Evolutionary conservation across 768 basidiomycete genomes (phyloP).

Genomic region (Mycena epipterygia): DNA sequence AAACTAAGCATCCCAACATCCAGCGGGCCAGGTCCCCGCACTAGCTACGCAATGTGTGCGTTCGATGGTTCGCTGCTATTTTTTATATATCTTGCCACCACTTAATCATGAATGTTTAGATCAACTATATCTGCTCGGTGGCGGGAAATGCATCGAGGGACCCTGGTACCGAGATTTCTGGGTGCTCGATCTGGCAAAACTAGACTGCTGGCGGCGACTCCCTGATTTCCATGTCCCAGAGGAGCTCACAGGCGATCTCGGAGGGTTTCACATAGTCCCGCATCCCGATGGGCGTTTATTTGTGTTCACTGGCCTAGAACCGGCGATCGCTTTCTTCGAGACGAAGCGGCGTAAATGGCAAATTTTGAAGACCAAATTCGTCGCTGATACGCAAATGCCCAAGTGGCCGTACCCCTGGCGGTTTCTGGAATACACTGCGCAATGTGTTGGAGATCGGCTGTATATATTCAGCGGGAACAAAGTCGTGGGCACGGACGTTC

Average conservation of each 20-base stretch:
- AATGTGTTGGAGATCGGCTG: conserved; percentile 47
- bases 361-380: conserved; percentile 42
- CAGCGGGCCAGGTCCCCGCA: conserved; percentile 34
- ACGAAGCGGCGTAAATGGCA: conserved; percentile 51
- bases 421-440: conserved; percentile 37
- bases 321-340: conserved; percentile 49
- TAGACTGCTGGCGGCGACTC: conserved; percentile 42
- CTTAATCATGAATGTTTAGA: conserved; percentile 18
- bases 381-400: conserved; percentile 25
- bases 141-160: conserved; percentile 39
- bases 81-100: background rate
- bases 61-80: conserved; percentile 45
- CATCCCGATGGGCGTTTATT: conserved; percentile 48
- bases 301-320: conserved; percentile 47
- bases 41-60: conserved; percentile 42
- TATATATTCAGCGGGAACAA: conserved; percentile 52
- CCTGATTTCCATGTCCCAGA: conserved; percentile 42
- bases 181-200: conserved; percentile 43
- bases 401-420: conserved; percentile 42
- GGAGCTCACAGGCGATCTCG: too few relatives aligned
- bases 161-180: conserved; percentile 46
- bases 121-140: conserved; percentile 47
- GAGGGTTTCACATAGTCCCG: conserved; percentile 38
- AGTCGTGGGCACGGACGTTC: conserved; percentile 50
- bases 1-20: conserved; percentile 43